Percentiles rank a stretch among this genome's conserved stretches.
phyloP scores from a whole-genome alignment of 345 rosid genomes.

The Ceriops decandra region DNA sequence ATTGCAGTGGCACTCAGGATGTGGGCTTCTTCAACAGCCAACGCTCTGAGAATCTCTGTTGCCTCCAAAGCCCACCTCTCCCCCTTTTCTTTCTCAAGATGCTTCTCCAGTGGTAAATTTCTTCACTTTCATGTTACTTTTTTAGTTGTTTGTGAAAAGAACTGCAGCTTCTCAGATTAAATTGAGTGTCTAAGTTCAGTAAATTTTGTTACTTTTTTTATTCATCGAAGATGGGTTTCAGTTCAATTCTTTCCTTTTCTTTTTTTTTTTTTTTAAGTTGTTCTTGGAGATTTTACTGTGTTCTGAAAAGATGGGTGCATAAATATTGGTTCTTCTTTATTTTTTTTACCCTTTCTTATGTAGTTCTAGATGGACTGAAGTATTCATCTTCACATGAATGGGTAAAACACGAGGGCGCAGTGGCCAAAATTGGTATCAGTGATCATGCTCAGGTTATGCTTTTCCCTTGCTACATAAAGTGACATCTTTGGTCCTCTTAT shows the following conservation, averaged over 20 bases:
- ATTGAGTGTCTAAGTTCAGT: background rate
- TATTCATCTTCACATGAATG: slow-evolving; percentile 90
- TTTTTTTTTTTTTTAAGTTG: background rate
- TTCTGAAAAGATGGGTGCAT: too few relatives aligned
- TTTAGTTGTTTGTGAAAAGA: background rate
- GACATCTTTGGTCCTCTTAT: too few relatives aligned
- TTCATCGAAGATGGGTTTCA: background rate
- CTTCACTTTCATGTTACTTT: background rate
- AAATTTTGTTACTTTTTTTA: background rate
- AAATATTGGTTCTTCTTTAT: too few relatives aligned
- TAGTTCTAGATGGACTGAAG: slow-evolving; percentile 89
- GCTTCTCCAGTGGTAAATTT: slow-evolving; percentile 67
- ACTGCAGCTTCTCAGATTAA: background rate
- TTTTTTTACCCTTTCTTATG: background rate
- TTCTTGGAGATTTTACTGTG: background rate
- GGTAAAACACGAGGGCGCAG: slow-evolving; percentile 90
- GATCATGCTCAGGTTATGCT: slow-evolving; percentile 84
- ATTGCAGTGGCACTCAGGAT: slow-evolving; percentile 70
- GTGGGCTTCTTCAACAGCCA: slow-evolving; percentile 97
- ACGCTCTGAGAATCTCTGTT: slow-evolving; percentile 67
- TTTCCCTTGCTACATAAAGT: background rate
- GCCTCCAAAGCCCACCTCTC: slow-evolving; percentile 42
- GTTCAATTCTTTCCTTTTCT: background rate
- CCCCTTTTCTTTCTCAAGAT: slow-evolving; percentile 61
- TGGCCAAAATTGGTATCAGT: slow-evolving; percentile 83